Evolutionary conservation across 1,284 basidiomycete species (phyloP).

Genomic region (Anthracocystis walkeri): DNA sequence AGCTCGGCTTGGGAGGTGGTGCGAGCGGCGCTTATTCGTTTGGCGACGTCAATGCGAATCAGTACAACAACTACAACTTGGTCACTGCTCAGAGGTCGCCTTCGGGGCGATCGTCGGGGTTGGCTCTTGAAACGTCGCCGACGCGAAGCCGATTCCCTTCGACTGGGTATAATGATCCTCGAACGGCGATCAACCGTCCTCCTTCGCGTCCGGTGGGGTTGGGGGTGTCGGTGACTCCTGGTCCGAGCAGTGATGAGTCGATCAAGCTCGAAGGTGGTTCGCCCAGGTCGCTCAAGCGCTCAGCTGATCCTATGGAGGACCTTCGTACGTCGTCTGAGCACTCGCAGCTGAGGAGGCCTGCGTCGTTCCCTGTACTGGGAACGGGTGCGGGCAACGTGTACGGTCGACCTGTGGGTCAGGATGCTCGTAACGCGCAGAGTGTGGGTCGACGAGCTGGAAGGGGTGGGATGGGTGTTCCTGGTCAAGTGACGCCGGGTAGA

Average conservation of each 20-base stretch:
- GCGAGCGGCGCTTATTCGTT: constrained; percentile 34
- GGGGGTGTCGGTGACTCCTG: constrained; percentile 31
- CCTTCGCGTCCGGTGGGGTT: constrained; percentile 40
- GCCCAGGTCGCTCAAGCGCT: constrained; percentile 49
- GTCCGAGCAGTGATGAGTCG: constrained; percentile 38
- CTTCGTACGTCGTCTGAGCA: constrained; percentile 37
- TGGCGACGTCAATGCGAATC: constrained; percentile 30
- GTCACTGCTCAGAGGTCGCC: constrained; percentile 40
- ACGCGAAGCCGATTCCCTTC: constrained; percentile 47
- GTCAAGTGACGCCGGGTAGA: constrained; percentile 42
- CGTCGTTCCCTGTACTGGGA: constrained; percentile 49
- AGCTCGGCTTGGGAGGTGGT: constrained; percentile 34
- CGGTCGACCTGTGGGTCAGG: constrained; percentile 32
- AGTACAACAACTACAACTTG: constrained; percentile 51
- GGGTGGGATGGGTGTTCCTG: constrained; percentile 30
- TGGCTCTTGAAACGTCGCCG: constrained; percentile 35
- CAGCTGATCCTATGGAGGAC: constrained; percentile 45
- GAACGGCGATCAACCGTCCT: constrained; percentile 24
- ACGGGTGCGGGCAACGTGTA: constrained; percentile 32
- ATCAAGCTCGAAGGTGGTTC: constrained; percentile 29
- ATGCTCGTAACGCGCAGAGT: constrained; percentile 33
- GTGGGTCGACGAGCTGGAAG: constrained; percentile 34
- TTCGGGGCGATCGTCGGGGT: constrained; percentile 24
- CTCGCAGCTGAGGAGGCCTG: constrained; percentile 40
- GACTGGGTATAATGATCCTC: constrained; percentile 36